Percentiles rank a stretch among this genome's conserved stretches.
These are phyloP conservation scores for Kalmanozyma brasiliensis DNA, from an alignment of 1,284 basidiomycete species.

Conservation along the genomic window DNA sequence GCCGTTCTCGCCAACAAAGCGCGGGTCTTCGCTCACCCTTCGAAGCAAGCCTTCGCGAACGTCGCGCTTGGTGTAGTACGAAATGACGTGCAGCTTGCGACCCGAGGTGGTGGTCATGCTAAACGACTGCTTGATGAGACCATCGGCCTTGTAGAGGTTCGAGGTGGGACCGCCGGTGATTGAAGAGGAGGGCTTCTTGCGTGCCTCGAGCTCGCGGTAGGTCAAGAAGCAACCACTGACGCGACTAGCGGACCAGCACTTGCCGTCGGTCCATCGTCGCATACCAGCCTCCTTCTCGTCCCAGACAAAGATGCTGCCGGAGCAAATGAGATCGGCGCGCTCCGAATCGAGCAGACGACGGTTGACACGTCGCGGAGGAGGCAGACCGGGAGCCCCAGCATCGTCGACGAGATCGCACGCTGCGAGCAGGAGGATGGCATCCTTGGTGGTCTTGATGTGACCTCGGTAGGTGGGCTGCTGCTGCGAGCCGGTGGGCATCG, in stretches of 20 bases:
- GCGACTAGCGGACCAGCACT: constrained; percentile 71
- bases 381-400: constrained; percentile 19
- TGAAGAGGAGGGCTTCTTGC: constrained; percentile 58
- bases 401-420: constrained; percentile 61
- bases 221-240: constrained; percentile 71
- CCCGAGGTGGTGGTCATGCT: constrained; percentile 66
- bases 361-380: constrained; percentile 60
- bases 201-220: constrained; percentile 68
- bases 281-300: constrained; percentile 68
- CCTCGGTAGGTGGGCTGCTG: constrained; percentile 64
- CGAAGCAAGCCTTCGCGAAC: constrained; percentile 56
- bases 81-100: constrained; percentile 66
- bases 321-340: constrained; percentile 58
- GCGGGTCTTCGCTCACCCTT: constrained; percentile 64
- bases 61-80: constrained; percentile 66
- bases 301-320: constrained; percentile 66
- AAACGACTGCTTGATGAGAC: constrained; percentile 67
- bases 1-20: constrained; percentile 58
- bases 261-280: constrained; percentile 71
- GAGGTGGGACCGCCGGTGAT: constrained; percentile 53
- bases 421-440: constrained; percentile 64
- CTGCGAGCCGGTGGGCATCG: constrained; percentile 33
- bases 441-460: constrained; percentile 63
- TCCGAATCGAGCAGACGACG: constrained; percentile 64
- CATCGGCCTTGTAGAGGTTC: constrained; percentile 67